Percentiles rank a stretch among this genome's conserved stretches.
Conservation (phyloP, 2,329 filamentous ascomycete species). For the Nothopassalora personata region DNA sequence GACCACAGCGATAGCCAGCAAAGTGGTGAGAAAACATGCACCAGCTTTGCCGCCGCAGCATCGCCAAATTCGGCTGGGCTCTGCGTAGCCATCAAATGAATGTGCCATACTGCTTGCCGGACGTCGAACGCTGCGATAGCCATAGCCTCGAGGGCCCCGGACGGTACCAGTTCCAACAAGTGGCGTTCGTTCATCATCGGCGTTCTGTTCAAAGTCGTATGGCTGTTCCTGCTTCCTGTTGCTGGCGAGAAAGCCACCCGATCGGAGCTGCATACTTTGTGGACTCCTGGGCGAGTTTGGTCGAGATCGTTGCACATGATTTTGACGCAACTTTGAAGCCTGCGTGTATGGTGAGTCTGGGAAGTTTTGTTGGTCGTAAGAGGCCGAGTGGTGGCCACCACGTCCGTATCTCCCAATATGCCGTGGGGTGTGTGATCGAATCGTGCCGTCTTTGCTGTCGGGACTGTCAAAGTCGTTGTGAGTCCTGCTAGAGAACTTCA, state of each 20-base stretch:
- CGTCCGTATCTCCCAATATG: constrained; percentile 77
- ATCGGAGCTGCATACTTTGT: constrained; percentile 45
- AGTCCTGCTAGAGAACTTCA: constrained; percentile 86
- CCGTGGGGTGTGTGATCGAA: constrained; percentile 62
- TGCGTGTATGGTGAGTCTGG: constrained; percentile 74
- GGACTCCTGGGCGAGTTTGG: constrained; percentile 61
- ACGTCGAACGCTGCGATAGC: constrained; percentile 39
- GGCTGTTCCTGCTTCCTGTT: constrained; percentile 54
- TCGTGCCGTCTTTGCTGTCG: constrained; percentile 38
- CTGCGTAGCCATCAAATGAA: constrained; percentile 24
- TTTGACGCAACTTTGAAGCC: constrained; percentile 59
- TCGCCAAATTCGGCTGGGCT: constrained; percentile 16
- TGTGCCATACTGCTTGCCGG: constrained; percentile 53
- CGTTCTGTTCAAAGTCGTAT: constrained; percentile 76
- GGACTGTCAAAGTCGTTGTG: constrained; percentile 57
- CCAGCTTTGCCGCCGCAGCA: constrained; percentile 59
- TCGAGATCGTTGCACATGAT: constrained; percentile 47
- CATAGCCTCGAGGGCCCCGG: constrained; percentile 13
- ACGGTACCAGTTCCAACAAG: constrained; percentile 50
- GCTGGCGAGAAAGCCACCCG: constrained; percentile 31
- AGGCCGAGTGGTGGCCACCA: constrained; percentile 61
- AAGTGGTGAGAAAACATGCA: constrained; percentile 77
- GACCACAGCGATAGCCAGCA: constrained; percentile 74
- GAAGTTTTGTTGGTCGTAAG: constrained; percentile 72
- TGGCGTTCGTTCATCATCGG: constrained; percentile 81